Conservation (phyloP, 257 asterid genomes). For the Gardenia jasminoides region DNA sequence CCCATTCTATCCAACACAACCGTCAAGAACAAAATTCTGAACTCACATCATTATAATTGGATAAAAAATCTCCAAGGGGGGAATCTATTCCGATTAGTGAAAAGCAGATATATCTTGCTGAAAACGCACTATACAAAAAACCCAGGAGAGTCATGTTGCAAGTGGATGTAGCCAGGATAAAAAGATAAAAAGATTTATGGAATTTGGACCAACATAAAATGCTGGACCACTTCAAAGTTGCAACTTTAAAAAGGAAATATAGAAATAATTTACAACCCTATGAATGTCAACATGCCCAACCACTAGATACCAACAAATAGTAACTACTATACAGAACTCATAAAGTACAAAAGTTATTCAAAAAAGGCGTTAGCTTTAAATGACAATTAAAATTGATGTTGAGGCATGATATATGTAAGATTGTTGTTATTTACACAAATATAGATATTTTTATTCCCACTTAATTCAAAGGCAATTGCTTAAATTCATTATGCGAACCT, state of each 20-base stretch:
- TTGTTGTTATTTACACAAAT: no score
- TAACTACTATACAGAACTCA: slow-evolving; percentile 3
- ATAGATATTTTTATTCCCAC: background rate
- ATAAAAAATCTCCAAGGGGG: background rate
- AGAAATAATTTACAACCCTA: background rate
- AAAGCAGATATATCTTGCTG: slow-evolving; percentile 9
- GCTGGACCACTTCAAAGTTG: slow-evolving; percentile 29
- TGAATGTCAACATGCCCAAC: background rate
- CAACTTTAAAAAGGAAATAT: slow-evolving; percentile 21
- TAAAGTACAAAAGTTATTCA: background rate
- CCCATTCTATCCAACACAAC: background rate
- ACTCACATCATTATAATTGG: background rate
- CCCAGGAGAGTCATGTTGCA: slow-evolving; percentile 27
- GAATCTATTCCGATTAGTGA: slow-evolving; percentile 25
- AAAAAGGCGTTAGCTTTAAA: background rate
- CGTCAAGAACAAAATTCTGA: background rate
- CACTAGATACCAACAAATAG: background rate
- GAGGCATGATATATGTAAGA: no score
- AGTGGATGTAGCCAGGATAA: slow-evolving; percentile 33
- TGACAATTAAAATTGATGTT: background rate
- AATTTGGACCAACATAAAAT: slow-evolving; percentile 30
- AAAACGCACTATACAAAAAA: background rate
- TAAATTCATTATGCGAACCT: no score
- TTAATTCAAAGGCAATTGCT: no score
- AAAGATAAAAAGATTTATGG: slow-evolving; percentile 21